phyloP scores from a whole-genome alignment of 169 alveolate genomes.

The Perkinsus marinus region DNA sequence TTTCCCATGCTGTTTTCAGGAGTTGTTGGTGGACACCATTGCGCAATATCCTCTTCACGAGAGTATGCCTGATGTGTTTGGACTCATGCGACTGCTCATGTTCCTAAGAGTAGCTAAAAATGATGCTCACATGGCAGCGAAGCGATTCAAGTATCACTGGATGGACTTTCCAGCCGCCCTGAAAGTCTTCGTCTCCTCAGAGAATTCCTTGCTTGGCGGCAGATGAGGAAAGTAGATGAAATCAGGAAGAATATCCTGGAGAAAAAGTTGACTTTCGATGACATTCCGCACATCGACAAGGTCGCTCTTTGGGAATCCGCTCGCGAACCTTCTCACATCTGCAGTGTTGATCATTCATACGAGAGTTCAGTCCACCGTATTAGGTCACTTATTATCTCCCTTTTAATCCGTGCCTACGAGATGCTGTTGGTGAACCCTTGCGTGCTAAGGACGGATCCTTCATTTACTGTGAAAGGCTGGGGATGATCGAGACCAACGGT shows the following conservation, averaged over 20 bases:
- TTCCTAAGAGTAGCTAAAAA: not conserved
- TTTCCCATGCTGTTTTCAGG: not conserved
- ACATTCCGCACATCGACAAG: not conserved
- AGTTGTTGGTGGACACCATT: not conserved
- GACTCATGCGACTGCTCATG: not conserved
- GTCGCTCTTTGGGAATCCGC: no score
- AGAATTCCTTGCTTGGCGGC: not conserved
- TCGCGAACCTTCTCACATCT: no score
- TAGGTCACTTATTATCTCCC: not conserved
- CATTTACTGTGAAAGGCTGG: not conserved
- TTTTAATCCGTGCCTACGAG: not conserved
- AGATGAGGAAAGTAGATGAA: not conserved
- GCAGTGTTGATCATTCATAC: not conserved
- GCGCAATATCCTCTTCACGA: not conserved
- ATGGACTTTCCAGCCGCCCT: not conserved
- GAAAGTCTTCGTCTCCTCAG: no score
- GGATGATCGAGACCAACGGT: not conserved
- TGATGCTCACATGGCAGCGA: not conserved
- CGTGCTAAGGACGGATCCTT: not conserved
- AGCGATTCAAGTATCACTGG: not conserved
- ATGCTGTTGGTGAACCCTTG: not conserved
- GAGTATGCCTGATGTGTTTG: not conserved
- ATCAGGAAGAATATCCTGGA: not conserved
- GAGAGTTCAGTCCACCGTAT: no score
- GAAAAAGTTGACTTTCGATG: not conserved